Evolutionary conservation across 257 asterid genomes (phyloP).

Genomic region (Echium plantagineum): DNA sequence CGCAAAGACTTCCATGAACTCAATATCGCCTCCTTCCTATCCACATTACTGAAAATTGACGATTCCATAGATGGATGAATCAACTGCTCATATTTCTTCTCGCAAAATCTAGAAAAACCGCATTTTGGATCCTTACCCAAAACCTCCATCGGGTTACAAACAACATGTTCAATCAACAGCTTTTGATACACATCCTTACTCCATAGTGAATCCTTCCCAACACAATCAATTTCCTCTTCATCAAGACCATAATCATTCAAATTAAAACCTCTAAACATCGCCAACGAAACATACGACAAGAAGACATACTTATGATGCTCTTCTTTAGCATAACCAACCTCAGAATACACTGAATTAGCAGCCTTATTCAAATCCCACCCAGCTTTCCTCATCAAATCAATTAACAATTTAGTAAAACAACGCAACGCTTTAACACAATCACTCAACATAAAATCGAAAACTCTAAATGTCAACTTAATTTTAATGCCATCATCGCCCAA

Average conservation of each 20-base stretch:
- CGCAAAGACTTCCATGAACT: conserved; percentile 78
- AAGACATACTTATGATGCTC: conserved; percentile 67
- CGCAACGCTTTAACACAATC: conserved; percentile 58
- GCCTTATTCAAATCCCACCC: conserved; percentile 88
- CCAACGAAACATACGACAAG: conserved; percentile 60
- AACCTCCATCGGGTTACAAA: conserved; percentile 68
- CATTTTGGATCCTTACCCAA: conserved; percentile 54
- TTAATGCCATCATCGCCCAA: conserved; percentile 23
- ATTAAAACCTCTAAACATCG: conserved; percentile 71
- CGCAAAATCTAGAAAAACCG: conserved; percentile 68
- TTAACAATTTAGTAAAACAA: conserved; percentile 53
- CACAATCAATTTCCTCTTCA: conserved; percentile 23
- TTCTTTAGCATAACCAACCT: conserved; percentile 37
- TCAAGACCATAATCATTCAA: conserved; percentile 43
- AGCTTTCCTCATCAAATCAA: conserved; percentile 63
- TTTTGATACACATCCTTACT: conserved; percentile 28
- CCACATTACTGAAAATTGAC: conserved; percentile 64
- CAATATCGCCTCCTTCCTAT: conserved; percentile 65
- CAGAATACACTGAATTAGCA: conserved; percentile 44
- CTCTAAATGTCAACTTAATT: conserved; percentile 57
- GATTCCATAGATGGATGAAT: conserved; percentile 90
- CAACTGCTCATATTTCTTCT: conserved; percentile 68
- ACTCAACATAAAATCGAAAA: conserved; percentile 66
- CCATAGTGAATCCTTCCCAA: conserved; percentile 20
- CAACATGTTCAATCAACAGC: conserved; percentile 59